Base-by-base conservation (phyloP, 2,329 filamentous ascomycete species). In the Cladosporium halotolerans region DNA sequence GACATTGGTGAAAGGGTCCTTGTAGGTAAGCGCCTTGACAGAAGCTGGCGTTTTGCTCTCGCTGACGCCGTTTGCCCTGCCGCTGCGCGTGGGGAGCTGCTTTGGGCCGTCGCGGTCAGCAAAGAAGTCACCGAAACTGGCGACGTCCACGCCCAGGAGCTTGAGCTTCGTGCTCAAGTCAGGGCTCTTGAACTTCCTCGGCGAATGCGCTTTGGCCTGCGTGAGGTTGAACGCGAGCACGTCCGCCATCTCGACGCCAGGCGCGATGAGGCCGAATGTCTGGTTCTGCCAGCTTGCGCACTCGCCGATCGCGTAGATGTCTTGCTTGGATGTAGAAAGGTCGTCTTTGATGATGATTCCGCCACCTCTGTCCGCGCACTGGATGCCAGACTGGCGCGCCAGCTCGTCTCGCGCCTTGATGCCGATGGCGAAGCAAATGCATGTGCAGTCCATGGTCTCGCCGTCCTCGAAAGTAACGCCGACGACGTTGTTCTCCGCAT, bases 81-180 rank as follows among this genome's bases (percentile, higher is more conserved):
- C 18, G 71, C 9, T 72, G 48, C 70, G 66, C 42, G 72, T 71
- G 0, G 88, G 89, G n/a, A 92, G 73, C 44, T 83, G 78, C 58
- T 85, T 86, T 0, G 89, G 88, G 0, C 89, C 89, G 65, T 95
- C 88, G 31, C 87, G 77, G 62, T 96, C 90, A 0, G 90, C 90
- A 60, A 96, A 96, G 74, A 91, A 96, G 67, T 96, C 91, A 0
- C 91, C 90, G 66, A 96, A 96, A 64, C 88, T 93, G 14, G 91
- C 91, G 4, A 96, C 91, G 60, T 96, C 88, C 8, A 96, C 89
- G 0, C 90, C 90, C 0, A 96, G 77, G 0, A 96, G 76, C 75
- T 96, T 96, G 31, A 96, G 74, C 68, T 95, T 96, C 0, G 90
- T 96, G 75, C 90, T 95, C 39, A 96, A 75, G 68, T 96, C 89